phyloP scores from a whole-genome alignment of 306 rosid species.

The Casuarina equisetifolia region DNA sequence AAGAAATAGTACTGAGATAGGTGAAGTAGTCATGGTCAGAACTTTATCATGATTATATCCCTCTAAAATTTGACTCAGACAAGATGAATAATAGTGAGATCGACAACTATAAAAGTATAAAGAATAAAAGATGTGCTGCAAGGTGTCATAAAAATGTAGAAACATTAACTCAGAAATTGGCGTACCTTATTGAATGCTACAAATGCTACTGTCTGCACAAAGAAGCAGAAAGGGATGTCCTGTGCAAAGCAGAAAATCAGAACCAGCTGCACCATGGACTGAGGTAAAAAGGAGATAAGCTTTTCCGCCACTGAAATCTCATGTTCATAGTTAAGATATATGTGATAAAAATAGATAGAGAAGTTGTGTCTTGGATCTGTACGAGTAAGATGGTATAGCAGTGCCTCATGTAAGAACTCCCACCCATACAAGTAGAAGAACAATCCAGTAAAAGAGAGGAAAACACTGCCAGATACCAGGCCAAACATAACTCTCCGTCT shows the following conservation, averaged over 20 bases:
- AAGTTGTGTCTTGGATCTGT: slow-evolving; percentile 95
- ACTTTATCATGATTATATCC: too few species aligned
- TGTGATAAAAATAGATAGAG: slow-evolving; percentile 81
- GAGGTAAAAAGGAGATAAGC: slow-evolving; percentile 92
- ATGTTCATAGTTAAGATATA: slow-evolving; percentile 72
- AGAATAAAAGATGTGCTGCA: neutral
- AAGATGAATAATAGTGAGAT: neutral
- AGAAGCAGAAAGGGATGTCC: slow-evolving; percentile 85
- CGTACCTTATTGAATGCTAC: slow-evolving; percentile 88
- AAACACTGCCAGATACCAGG: slow-evolving; percentile 60
- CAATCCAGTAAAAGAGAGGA: slow-evolving; percentile 62
- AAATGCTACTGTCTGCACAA: slow-evolving; percentile 78
- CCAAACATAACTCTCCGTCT: slow-evolving; percentile 72
- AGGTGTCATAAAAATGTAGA: neutral
- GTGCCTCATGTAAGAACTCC: slow-evolving; percentile 81
- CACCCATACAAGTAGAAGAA: slow-evolving; percentile 76
- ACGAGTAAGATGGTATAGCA: slow-evolving; percentile 85
- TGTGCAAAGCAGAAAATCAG: slow-evolving; percentile 61
- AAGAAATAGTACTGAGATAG: neutral
- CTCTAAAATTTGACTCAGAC: neutral
- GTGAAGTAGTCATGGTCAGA: neutral
- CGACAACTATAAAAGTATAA: neutral
- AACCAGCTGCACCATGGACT: slow-evolving; percentile 73
- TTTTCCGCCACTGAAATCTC: slow-evolving; percentile 62
- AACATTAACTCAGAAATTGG: neutral